A percentile compares a stretch with the other conserved stretches of the same genome.
Conservation (phyloP, 139 green algal genomes). For the Eudorina sp. region DNA sequence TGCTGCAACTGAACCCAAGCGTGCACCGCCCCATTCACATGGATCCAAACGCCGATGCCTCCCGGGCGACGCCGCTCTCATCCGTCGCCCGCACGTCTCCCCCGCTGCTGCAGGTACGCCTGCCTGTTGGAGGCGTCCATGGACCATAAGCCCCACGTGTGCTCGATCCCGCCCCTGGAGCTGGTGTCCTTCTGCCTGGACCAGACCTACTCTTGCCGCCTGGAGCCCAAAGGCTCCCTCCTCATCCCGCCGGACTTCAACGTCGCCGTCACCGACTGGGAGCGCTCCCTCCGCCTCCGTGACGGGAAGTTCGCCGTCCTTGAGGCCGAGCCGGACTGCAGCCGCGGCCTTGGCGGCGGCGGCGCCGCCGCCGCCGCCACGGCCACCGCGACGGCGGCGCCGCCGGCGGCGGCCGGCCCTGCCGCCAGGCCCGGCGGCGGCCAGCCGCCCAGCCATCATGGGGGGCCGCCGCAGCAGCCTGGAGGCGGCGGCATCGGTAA, state of each 20-base stretch:
- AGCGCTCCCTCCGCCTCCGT: slow-evolving; percentile 74
- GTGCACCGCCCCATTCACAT: no score
- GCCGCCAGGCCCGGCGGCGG: neutral
- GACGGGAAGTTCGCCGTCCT: slow-evolving; percentile 53
- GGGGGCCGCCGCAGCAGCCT: neutral
- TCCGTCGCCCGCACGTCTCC: neutral
- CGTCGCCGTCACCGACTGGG: slow-evolving; percentile 88
- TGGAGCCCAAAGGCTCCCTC: slow-evolving; percentile 80
- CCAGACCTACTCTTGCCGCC: slow-evolving; percentile 74
- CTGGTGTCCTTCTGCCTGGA: slow-evolving; percentile 85
- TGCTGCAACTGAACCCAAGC: no score
- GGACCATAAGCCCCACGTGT: slow-evolving; percentile 78
- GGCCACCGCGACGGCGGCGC: neutral
- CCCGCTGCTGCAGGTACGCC: slow-evolving; percentile 65
- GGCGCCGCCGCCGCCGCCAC: neutral
- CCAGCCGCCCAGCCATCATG: neutral
- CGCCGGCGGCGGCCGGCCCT: neutral
- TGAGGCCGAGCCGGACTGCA: slow-evolving; percentile 35
- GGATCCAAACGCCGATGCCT: no score
- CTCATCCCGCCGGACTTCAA: slow-evolving; percentile 89
- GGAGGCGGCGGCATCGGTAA: neutral
- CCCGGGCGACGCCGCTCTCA: no score
- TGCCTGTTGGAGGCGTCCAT: slow-evolving; percentile 85
- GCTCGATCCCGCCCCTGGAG: slow-evolving; percentile 76
- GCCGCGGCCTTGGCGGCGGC: neutral